phyloP scores from a whole-genome alignment of 1,284 basidiomycete species.

The Ceratobasidium papillatum region DNA sequence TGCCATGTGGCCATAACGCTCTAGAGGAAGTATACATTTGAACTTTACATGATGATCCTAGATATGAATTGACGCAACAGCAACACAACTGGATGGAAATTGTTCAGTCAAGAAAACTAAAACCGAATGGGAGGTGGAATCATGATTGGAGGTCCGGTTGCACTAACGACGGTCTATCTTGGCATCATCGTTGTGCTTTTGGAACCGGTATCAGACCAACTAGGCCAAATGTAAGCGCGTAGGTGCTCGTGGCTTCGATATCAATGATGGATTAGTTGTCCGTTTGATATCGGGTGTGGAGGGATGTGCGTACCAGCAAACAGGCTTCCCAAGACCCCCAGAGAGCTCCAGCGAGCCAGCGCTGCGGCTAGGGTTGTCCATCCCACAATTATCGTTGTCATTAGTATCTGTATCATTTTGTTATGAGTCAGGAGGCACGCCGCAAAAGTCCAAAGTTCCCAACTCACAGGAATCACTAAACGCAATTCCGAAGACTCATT shows the following conservation, averaged over 20 bases:
- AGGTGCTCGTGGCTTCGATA: constrained; percentile 40
- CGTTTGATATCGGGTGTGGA: not conserved
- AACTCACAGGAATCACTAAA: constrained; percentile 42
- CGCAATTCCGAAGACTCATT: constrained; percentile 37
- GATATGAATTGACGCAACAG: not conserved
- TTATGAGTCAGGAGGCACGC: not conserved
- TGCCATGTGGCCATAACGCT: not conserved
- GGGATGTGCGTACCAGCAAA: constrained; percentile 9
- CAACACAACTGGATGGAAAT: not conserved
- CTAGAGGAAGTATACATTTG: not conserved
- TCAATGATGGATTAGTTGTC: not conserved
- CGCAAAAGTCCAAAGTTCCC: not conserved
- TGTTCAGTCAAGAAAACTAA: not conserved
- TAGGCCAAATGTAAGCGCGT: constrained; percentile 44
- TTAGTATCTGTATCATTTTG: constrained; percentile 5
- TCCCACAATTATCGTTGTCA: constrained; percentile 28
- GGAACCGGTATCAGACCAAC: constrained; percentile 44
- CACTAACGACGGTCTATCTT: not conserved
- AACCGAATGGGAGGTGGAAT: not conserved
- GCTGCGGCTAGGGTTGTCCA: constrained; percentile 28
- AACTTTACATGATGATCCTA: not conserved
- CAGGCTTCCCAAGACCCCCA: constrained; percentile 17
- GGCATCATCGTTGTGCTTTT: not conserved
- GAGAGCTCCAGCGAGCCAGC: constrained; percentile 20
- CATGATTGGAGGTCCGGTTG: not conserved